These are phyloP conservation scores for Eutrema heterophyllum DNA, from an alignment of 345 rosid genomes.

Conservation along the genomic window DNA sequence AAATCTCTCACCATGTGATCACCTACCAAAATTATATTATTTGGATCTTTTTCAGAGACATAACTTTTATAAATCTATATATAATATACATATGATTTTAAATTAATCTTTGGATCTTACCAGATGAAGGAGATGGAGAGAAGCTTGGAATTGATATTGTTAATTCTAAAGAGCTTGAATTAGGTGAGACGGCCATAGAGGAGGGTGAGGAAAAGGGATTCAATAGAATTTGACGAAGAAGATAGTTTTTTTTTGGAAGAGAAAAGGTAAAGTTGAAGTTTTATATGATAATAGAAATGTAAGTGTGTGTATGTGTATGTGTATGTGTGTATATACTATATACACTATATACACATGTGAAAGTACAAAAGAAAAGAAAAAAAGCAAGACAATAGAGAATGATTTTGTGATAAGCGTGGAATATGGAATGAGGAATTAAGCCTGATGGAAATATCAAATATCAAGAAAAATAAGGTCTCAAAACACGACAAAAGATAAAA, in stretches of 20 bases:
- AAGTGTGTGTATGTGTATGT: constrained; percentile 3
- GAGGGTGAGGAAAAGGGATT: constrained; percentile 4
- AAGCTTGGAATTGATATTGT: constrained; percentile 76
- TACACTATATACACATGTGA: constrained; percentile 19
- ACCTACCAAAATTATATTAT: constrained; percentile 16
- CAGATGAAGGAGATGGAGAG: constrained; percentile 50
- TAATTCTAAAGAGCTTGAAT: constrained; percentile 52
- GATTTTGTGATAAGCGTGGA: constrained; percentile 27
- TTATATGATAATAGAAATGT: constrained; percentile 30
- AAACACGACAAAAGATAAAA: constrained; percentile 6
- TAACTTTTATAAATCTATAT: neutral
- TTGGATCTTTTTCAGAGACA: neutral
- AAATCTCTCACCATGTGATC: constrained; percentile 29
- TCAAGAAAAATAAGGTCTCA: neutral
- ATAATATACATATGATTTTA: neutral
- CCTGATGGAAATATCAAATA: neutral
- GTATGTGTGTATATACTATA: constrained; percentile 13
- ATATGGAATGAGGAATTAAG: constrained; percentile 25
- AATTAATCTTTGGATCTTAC: constrained; percentile 29
- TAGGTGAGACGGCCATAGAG: constrained; percentile 30
- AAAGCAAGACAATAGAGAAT: constrained; percentile 18
- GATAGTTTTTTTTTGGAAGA: constrained; percentile 10
- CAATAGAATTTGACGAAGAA: constrained; percentile 20
- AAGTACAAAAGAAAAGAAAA: constrained; percentile 4
- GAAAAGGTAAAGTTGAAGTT: constrained; percentile 33